Base-by-base conservation (phyloP, 1,139 yeast genomes). In the Hemisphaericaspora xylanilytica region DNA sequence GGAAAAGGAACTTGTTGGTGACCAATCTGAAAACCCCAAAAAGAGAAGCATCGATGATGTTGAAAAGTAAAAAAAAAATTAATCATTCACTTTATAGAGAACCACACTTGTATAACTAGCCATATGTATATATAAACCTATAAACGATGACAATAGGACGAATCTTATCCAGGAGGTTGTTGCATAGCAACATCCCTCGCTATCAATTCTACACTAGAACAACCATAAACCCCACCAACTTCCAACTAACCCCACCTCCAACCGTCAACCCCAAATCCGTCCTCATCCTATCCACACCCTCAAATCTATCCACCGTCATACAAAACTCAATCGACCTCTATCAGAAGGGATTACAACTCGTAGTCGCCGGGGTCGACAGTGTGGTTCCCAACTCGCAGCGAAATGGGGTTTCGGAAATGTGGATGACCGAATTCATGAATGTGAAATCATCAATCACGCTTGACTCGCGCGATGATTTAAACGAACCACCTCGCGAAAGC, bases 301-400 rank as follows among this genome's bases (percentile, higher is more conserved):
- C 63, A 6, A 63, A 67, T 40, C 52, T 75, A 25, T 59, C 65
- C 6, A 47, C 48, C 2, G 59, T 65, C 14, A 64, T 73, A 5
- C 58, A 60, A 21, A 55, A 61, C 36, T 50, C 73, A 11, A 60
- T 70, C 6, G 43, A 50, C 0, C 48, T 68, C n/a, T 51, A 58
- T 45, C 56, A 60, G 33, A 29, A 45, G 14, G 40, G 53, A 5
- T 35, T 73, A n/a, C 77, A 73, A 47, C 61, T 73, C 0, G 53
- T 73, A 5, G 75, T 71, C 10, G 78, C 76, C 0, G 77, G 80
- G 7, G 63, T 74, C 4, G 81, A 77, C 45, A 61, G 77, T 2
- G 61, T 74, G 11, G 55, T 49, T 6, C 71, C 69, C 14, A 53
- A 59, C 33, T 65, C 70, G 0, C 53, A 55, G 9, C 52, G 75